Conservation (phyloP, 192 early-diverging fungal genomes). For the Chytriomyces confervae region DNA sequence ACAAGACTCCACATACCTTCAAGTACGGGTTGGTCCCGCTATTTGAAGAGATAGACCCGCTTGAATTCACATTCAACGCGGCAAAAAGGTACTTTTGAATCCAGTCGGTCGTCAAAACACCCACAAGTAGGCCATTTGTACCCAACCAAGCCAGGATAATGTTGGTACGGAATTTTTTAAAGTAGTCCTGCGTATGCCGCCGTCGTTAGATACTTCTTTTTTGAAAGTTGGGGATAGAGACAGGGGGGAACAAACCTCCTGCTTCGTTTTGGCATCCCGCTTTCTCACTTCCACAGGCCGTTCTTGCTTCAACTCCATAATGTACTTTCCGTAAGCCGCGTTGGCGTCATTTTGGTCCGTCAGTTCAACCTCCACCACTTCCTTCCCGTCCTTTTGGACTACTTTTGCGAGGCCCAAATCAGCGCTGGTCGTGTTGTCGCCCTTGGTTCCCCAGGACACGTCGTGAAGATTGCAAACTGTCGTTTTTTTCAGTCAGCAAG, state of each 20-base stretch:
- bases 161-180: constrained; percentile 52
- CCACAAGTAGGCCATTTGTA: constrained; percentile 50
- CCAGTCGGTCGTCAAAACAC: constrained; percentile 44
- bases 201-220: neutral
- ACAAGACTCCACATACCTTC: neutral
- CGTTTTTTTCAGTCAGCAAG: constrained; percentile 25
- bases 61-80: constrained; percentile 16
- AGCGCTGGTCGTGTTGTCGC: constrained; percentile 65
- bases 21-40: constrained; percentile 67
- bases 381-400: constrained; percentile 69
- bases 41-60: constrained; percentile 10
- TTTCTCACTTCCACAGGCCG: constrained; percentile 58
- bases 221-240: neutral
- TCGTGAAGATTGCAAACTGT: constrained; percentile 91
- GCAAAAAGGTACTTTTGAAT: constrained; percentile 22
- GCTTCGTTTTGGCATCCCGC: constrained; percentile 77
- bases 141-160: constrained; percentile 52
- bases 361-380: constrained; percentile 75
- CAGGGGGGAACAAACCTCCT: constrained; percentile 54
- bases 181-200: constrained; percentile 48
- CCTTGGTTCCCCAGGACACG: constrained; percentile 95
- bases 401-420: constrained; percentile 82
- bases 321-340: constrained; percentile 73
- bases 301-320: constrained; percentile 64
- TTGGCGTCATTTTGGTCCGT: constrained; percentile 79